Conservation (phyloP, 345 rosid genomes). For the Brassica incana region DNA sequence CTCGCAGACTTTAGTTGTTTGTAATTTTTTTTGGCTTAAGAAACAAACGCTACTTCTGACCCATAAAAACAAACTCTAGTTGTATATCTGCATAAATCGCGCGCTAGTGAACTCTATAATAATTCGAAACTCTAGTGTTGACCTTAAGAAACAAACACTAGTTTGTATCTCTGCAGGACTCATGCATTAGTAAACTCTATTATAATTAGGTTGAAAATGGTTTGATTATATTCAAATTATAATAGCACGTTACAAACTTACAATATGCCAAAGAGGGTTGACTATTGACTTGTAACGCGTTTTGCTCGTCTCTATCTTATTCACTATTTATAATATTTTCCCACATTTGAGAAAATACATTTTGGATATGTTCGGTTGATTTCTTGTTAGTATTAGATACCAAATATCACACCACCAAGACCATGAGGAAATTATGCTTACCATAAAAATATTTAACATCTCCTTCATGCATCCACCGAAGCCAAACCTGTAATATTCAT, state of each 20-base stretch:
- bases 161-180: conserved; percentile 19
- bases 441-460: not conserved
- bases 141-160: not conserved
- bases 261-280: not conserved
- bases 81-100: conserved; percentile 26
- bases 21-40: not conserved
- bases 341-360: not conserved
- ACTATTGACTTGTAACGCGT: conserved; percentile 22
- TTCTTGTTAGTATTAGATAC: not conserved
- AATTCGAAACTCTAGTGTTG: not conserved
- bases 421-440: not conserved
- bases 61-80: not conserved
- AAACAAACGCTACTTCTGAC: not conserved
- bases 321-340: not conserved
- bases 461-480: not conserved
- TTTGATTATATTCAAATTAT: not conserved
- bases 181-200: conserved; percentile 17
- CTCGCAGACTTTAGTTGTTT: not conserved
- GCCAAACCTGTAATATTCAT: too few species aligned
- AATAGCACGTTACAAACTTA: not conserved
- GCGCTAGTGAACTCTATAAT: conserved; percentile 7
- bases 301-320: not conserved
- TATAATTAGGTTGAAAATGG: not conserved
- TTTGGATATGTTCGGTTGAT: not conserved
- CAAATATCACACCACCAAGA: not conserved